Conservation (phyloP, 371 early-diverging fungal genomes). For the Capniomyces stellatus region DNA sequence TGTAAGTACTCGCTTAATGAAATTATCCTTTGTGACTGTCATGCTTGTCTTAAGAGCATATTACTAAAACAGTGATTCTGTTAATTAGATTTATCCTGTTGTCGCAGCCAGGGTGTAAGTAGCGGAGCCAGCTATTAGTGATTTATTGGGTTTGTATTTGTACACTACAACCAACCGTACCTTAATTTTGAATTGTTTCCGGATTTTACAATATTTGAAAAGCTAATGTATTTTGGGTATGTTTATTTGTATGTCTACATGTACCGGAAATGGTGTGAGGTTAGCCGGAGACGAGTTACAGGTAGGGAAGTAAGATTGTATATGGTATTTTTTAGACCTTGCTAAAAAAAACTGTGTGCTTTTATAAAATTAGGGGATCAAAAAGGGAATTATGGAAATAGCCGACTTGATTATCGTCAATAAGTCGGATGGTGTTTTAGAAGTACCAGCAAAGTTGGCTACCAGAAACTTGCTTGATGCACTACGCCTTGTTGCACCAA, state of each 20-base stretch:
- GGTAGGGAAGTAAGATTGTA: too few relatives aligned
- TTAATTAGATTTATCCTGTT: constrained; percentile 11
- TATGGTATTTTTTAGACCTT: too few relatives aligned
- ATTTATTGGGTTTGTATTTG: too few relatives aligned
- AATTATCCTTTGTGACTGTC: neutral
- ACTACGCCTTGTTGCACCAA: neutral
- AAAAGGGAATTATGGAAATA: constrained; percentile 67
- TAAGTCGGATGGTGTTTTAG: constrained; percentile 54
- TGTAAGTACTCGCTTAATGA: constrained; percentile 20
- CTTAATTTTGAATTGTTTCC: neutral
- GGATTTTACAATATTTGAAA: neutral
- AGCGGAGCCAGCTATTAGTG: too few relatives aligned
- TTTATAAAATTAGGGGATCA: constrained; percentile 68
- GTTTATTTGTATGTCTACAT: constrained; percentile 19
- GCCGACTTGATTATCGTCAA: constrained; percentile 58
- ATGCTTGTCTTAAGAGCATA: neutral
- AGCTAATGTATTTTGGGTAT: constrained; percentile 12
- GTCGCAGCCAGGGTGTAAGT: constrained; percentile 15
- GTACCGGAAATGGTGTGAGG: constrained; percentile 36
- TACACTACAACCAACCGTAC: too few relatives aligned
- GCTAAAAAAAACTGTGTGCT: too few relatives aligned
- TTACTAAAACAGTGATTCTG: too few relatives aligned
- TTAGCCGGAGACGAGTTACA: constrained; percentile 41
- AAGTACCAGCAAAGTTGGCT: constrained; percentile 37
- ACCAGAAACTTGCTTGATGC: neutral